phyloP scores from a whole-genome alignment of 2,329 filamentous ascomycete species.

The Verticillium nonalfalfae region DNA sequence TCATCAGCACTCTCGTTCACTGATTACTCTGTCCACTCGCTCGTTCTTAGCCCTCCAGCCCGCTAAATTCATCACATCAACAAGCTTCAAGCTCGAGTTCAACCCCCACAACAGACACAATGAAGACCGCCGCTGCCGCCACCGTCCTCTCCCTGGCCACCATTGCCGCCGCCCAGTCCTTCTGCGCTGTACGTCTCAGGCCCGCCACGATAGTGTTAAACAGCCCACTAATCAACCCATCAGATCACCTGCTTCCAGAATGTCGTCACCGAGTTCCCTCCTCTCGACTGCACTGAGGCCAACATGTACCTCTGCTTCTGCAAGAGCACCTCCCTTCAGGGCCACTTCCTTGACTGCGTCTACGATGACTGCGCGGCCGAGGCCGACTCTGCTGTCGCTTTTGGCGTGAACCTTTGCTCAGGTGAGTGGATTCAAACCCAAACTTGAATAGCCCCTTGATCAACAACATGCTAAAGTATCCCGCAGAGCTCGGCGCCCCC shows the following conservation, averaged over 20 bases:
- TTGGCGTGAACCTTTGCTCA: slow-evolving; percentile 24
- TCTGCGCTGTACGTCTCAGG: slow-evolving; percentile 9
- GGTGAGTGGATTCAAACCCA: not conserved
- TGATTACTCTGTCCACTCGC: not conserved
- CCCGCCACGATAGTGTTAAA: not conserved
- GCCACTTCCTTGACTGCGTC: slow-evolving; percentile 16
- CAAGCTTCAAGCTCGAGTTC: not conserved
- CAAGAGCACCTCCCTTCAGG: slow-evolving; percentile 15
- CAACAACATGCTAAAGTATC: not conserved
- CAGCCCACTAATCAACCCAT: not conserved
- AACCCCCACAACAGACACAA: not conserved
- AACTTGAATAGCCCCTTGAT: no score
- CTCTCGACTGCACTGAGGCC: slow-evolving; percentile 18
- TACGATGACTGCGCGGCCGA: slow-evolving; percentile 9
- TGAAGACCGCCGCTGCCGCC: slow-evolving; percentile 1
- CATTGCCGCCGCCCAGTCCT: slow-evolving; percentile 7
- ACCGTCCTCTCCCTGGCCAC: slow-evolving; percentile 7
- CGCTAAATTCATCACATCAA: not conserved
- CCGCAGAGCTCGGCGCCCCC: not conserved
- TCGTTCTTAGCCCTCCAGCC: not conserved
- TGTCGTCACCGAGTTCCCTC: slow-evolving; percentile 19
- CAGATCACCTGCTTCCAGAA: slow-evolving; percentile 17
- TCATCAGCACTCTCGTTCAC: not conserved
- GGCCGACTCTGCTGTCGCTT: slow-evolving; percentile 10
- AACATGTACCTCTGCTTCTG: slow-evolving; percentile 24